Conservation (phyloP, 306 rosid genomes). For the Datisca glomerata region DNA sequence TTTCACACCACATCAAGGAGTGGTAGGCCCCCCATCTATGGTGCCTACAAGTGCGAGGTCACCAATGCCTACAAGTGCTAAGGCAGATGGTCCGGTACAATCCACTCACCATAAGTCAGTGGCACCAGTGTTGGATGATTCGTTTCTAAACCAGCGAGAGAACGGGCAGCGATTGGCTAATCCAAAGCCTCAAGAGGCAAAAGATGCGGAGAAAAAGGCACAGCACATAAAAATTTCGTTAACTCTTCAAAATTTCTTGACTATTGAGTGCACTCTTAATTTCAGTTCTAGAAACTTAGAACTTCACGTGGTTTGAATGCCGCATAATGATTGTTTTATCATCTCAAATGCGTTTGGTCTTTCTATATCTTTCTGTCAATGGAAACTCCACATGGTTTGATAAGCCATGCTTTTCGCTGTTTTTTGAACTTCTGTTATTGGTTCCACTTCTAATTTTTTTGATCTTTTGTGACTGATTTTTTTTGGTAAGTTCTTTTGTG, state of each 20-base stretch:
- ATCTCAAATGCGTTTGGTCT: too few relatives aligned
- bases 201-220: constrained; percentile 43
- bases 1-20: constrained; percentile 63
- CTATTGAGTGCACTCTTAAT: too few relatives aligned
- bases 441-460: neutral
- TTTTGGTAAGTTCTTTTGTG: constrained; percentile 2
- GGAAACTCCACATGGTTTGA: neutral
- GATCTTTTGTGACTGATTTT: constrained; percentile 1
- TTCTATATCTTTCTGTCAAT: too few relatives aligned
- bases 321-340: too few relatives aligned
- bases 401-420: neutral
- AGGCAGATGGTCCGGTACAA: constrained; percentile 27
- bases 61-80: constrained; percentile 28
- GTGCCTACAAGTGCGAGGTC: constrained; percentile 48
- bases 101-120: constrained; percentile 44
- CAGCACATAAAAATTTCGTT: too few relatives aligned
- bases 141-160: constrained; percentile 28
- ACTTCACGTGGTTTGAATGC: too few relatives aligned
- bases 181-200: constrained; percentile 30
- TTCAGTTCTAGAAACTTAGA: too few relatives aligned
- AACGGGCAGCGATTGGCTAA: constrained; percentile 30
- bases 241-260: too few relatives aligned
- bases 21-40: constrained; percentile 39
- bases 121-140: constrained; percentile 41
- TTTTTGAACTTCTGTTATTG: neutral